Evolutionary conservation across 768 basidiomycete species (phyloP), one percentile per base, ranked within the genome.

Genomic region (Boletus patriciae): DNA sequence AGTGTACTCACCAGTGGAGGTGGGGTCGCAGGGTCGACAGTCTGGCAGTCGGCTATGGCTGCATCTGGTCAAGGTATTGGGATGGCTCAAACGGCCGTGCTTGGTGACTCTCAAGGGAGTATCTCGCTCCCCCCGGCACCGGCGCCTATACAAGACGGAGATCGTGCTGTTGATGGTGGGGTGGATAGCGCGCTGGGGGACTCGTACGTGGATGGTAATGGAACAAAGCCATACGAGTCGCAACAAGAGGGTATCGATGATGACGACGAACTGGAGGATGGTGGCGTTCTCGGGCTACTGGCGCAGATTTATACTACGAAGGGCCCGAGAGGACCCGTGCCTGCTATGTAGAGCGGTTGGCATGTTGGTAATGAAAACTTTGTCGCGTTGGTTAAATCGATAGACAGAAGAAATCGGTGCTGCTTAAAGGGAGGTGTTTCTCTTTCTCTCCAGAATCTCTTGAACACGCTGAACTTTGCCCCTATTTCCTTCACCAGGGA

Each of bases 261-360:
- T 12, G 89, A 86, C 6, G 87, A 87, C 25, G 77, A 73, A 19
- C 65, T 89, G 59, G 84, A 84, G 65, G 92, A 94, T 71, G 90
- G 83, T 0, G 94, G 94, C 18, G 87, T 97, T 60, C 74, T 96
- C 59, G 92, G 90, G 21, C 67, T 97, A 60, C 69, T 97, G 64
- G 88, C 91, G 42, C 88, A 95, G 76, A 94, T 97, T 49, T 93
- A 95, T 71, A 84, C 81, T 45, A 77, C 81, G 62, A 78, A 76
- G 58, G 83, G 60, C 1, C 58, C 84, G 46, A 80, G 78, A 54
- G 64, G 67, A 43, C 78, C 79, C 52, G 73, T 76, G 6, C 75
- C 80, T 44, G 76, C 79, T 19, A 78, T 84, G 53, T 80, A 68
- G 46, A 48, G 18, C 25, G 29, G 34, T 36, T 38, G 40, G 23